Conservation (phyloP, 1,284 basidiomycete species). For the Takashimella koratensis region DNA sequence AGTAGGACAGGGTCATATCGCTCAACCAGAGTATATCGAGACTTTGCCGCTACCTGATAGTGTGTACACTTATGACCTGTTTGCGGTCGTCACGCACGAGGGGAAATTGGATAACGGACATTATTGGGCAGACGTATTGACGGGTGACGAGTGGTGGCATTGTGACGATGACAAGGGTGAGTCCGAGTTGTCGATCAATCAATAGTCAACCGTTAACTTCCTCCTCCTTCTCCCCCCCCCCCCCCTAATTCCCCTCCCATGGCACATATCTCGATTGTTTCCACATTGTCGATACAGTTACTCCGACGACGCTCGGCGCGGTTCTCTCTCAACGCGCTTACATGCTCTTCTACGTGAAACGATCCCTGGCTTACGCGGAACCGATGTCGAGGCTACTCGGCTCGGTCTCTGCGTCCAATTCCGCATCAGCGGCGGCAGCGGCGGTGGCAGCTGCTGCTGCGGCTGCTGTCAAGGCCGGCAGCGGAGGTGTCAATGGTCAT, state of each 20-base stretch:
- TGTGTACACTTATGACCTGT: constrained; percentile 87
- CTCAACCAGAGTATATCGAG: neutral
- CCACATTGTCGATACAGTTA: too few relatives aligned
- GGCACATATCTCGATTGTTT: too few relatives aligned
- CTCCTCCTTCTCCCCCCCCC: too few relatives aligned
- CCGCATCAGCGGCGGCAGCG: neutral
- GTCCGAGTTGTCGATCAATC: constrained; percentile 23
- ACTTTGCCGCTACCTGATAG: constrained; percentile 52
- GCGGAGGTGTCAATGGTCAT: constrained; percentile 6
- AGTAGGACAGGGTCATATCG: too few relatives aligned
- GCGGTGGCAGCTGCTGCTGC: neutral
- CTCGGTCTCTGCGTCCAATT: neutral
- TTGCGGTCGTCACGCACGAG: constrained; percentile 91
- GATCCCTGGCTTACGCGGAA: constrained; percentile 66
- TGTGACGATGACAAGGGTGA: constrained; percentile 89
- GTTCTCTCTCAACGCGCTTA: constrained; percentile 72
- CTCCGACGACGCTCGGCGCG: constrained; percentile 61
- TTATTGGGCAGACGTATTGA: constrained; percentile 55
- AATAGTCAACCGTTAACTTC: too few relatives aligned
- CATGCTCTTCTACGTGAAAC: constrained; percentile 90
- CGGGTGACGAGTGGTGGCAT: constrained; percentile 71
- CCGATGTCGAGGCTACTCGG: constrained; percentile 16
- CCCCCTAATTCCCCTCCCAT: too few relatives aligned
- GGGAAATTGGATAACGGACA: constrained; percentile 93
- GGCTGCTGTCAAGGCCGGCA: neutral